Percentiles rank a stretch among this genome's conserved stretches.
Conservation (phyloP, 441 rosid species). For the Aleurites moluccanus region DNA sequence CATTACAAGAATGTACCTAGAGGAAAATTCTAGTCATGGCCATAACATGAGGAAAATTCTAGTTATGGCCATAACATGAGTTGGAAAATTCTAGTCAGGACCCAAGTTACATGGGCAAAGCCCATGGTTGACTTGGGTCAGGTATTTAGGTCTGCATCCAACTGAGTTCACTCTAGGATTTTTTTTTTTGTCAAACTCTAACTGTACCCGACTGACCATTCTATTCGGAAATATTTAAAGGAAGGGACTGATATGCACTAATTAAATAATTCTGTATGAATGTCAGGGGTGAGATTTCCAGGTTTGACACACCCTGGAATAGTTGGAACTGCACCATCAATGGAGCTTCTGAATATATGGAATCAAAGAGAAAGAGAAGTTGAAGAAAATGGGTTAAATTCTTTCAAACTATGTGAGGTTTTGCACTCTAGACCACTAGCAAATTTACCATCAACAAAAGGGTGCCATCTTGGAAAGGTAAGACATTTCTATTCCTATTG, state of each 20-base stretch:
- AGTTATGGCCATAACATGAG: too few species aligned
- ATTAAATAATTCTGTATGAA: constrained; percentile 4
- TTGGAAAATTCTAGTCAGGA: too few species aligned
- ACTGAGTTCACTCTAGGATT: too few species aligned
- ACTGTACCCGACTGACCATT: too few species aligned
- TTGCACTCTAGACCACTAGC: constrained; percentile 83
- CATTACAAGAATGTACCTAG: too few species aligned
- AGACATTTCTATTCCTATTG: background rate
- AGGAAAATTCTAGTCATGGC: too few species aligned
- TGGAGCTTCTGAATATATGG: constrained; percentile 75
- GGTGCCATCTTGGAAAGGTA: constrained; percentile 83
- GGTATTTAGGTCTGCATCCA: too few species aligned
- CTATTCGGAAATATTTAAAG: too few species aligned
- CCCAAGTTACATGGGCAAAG: too few species aligned
- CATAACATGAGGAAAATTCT: too few species aligned
- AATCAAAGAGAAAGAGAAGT: constrained; percentile 72
- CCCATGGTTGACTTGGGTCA: too few species aligned
- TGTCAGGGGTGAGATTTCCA: constrained; percentile 80
- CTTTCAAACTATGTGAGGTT: constrained; percentile 66
- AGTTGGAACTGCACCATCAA: constrained; percentile 88
- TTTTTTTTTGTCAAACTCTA: too few species aligned
- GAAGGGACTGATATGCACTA: background rate
- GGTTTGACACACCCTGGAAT: constrained; percentile 89
- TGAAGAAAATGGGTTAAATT: constrained; percentile 56
- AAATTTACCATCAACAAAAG: constrained; percentile 68